phyloP scores from a whole-genome alignment of 345 rosid genomes.

The Trapa bicornis region DNA sequence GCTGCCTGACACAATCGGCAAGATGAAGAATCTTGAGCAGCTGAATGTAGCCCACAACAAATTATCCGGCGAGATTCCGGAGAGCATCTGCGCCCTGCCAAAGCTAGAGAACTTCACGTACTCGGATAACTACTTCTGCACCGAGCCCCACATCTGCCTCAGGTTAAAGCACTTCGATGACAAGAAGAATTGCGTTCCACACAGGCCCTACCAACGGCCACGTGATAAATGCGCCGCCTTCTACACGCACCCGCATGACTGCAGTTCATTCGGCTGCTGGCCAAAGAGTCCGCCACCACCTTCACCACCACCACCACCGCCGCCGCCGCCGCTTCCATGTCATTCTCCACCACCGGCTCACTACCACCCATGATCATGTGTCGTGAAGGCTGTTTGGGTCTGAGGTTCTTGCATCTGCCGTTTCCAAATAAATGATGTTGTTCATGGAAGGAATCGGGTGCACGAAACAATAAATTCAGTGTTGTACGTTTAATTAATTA shows the following conservation, averaged over 20 bases:
- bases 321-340: no score
- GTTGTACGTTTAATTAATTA: no score
- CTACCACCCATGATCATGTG: neutral
- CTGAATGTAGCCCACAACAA: slow-evolving; percentile 54
- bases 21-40: slow-evolving; percentile 66
- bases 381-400: neutral
- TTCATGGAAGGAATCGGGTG: no score
- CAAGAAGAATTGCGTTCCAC: slow-evolving; percentile 39
- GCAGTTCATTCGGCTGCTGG: slow-evolving; percentile 43
- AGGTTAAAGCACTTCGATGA: slow-evolving; percentile 42
- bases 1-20: slow-evolving; percentile 49
- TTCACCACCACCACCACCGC: neutral
- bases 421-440: neutral
- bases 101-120: slow-evolving; percentile 64
- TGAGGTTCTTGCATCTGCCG: neutral
- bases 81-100: slow-evolving; percentile 50
- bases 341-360: slow-evolving; percentile 1
- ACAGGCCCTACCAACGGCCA: slow-evolving; percentile 52
- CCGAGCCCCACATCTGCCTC: slow-evolving; percentile 49
- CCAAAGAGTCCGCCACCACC: slow-evolving; percentile 23
- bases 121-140: slow-evolving; percentile 48
- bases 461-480: no score
- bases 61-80: slow-evolving; percentile 48
- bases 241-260: slow-evolving; percentile 39
- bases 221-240: slow-evolving; percentile 39